Percentiles rank a stretch among this genome's conserved stretches.
Conservation (phyloP, 2,329 filamentous ascomycete species). For the Fusarium sororula region DNA sequence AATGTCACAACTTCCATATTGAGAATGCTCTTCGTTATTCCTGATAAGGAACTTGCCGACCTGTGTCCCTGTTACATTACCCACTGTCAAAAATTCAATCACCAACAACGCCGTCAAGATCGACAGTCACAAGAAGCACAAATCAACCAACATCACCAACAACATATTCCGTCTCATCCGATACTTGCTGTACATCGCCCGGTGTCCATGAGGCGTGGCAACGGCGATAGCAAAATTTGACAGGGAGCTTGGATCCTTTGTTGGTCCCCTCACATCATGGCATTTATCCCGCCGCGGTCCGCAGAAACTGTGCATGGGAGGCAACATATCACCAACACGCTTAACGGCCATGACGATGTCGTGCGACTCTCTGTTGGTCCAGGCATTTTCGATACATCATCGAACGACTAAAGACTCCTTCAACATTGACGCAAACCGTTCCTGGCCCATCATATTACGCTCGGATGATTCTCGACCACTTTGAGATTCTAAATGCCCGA, state of each 20-base stretch:
- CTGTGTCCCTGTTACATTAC: not conserved
- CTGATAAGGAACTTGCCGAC: not conserved
- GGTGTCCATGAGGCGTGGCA: not conserved
- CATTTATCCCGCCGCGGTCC: constrained; percentile 19
- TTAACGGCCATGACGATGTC: not conserved
- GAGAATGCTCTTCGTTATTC: not conserved
- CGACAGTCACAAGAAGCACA: not conserved
- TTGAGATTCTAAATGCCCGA: constrained; percentile 13
- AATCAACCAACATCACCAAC: not conserved
- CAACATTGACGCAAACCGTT: not conserved
- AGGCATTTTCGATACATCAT: not conserved
- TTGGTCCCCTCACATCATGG: constrained; percentile 5
- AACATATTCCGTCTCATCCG: not conserved
- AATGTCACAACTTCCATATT: not conserved
- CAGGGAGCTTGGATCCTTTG: constrained; percentile 23
- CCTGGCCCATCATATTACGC: constrained; percentile 2
- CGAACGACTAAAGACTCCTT: constrained; percentile 8
- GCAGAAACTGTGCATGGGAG: constrained; percentile 21
- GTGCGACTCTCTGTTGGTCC: constrained; percentile 14
- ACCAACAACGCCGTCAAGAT: not conserved
- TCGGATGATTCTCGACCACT: constrained; percentile 18
- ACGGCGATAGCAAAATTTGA: not conserved
- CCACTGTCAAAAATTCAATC: not conserved
- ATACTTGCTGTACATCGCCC: not conserved
- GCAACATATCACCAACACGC: constrained; percentile 30